These are phyloP conservation scores for Claviceps maximensis DNA, from an alignment of 2,329 filamentous ascomycete species.

Conservation along the genomic window DNA sequence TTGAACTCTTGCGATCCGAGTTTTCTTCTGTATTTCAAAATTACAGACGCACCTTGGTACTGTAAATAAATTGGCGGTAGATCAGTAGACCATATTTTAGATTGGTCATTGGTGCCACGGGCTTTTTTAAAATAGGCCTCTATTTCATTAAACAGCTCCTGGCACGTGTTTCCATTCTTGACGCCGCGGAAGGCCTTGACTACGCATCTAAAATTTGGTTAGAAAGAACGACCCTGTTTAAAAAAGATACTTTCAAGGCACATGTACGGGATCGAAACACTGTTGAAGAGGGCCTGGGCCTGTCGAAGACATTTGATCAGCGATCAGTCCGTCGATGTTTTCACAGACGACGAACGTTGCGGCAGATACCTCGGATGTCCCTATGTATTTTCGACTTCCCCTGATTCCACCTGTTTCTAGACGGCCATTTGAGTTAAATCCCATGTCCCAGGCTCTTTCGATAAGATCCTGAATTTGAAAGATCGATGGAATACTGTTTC, in stretches of 20 bases:
- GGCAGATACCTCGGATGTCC: constrained; percentile 62
- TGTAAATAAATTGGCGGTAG: constrained; percentile 85
- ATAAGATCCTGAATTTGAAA: constrained; percentile 76
- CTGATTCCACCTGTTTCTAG: constrained; percentile 75
- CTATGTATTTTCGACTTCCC: constrained; percentile 90
- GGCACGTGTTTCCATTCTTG: constrained; percentile 30
- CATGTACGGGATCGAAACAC: constrained; percentile 48
- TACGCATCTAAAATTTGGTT: constrained; percentile 34
- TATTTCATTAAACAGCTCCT: constrained; percentile 50
- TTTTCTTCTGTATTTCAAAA: neutral
- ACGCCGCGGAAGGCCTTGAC: constrained; percentile 45
- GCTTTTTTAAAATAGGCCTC: constrained; percentile 62
- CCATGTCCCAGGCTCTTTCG: constrained; percentile 76
- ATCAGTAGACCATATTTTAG: constrained; percentile 56
- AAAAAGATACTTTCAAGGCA: neutral
- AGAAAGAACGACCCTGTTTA: neutral
- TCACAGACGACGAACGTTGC: neutral
- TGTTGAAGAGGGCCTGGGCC: constrained; percentile 67
- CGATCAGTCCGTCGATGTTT: neutral
- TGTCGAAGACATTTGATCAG: constrained; percentile 17
- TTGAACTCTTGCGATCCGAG: neutral
- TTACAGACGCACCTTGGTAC: constrained; percentile 45
- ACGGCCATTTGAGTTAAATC: constrained; percentile 62
- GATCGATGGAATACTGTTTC: constrained; percentile 54
- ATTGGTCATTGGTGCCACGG: constrained; percentile 22